Percentiles rank a stretch among this genome's conserved stretches.
Evolutionary conservation across 2,329 filamentous ascomycete genomes (phyloP).

Genomic region (Neofusicoccum kwambonambiense): DNA sequence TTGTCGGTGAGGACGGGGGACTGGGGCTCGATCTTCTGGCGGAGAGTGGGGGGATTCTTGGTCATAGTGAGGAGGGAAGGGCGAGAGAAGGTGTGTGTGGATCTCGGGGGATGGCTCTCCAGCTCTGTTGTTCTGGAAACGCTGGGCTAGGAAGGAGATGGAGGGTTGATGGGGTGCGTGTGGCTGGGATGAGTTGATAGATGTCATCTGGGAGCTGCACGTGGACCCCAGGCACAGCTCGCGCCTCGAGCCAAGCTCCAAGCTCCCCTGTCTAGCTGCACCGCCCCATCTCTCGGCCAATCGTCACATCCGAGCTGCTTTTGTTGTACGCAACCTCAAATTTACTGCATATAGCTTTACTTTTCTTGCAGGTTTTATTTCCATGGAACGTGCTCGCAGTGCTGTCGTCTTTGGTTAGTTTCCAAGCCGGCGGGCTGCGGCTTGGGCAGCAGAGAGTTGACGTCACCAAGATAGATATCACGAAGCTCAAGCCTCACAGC

Average conservation of each 20-base stretch:
- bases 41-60: conserved; percentile 38
- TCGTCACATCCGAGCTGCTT: neutral
- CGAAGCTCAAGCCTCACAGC: too few relatives aligned
- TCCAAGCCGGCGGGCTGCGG: too few relatives aligned
- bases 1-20: conserved; percentile 15
- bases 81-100: neutral
- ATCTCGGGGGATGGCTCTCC: neutral
- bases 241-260: conserved; percentile 4
- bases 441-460: too few relatives aligned
- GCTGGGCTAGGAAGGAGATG: neutral
- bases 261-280: conserved; percentile 11
- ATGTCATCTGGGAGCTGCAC: conserved; percentile 17
- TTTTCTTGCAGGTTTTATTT: too few relatives aligned
- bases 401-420: too few relatives aligned
- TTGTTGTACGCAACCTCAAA: too few relatives aligned
- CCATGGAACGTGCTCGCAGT: too few relatives aligned
- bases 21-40: conserved; percentile 32
- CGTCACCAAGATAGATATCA: too few relatives aligned
- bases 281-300: neutral
- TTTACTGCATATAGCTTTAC: too few relatives aligned
- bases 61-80: conserved; percentile 30
- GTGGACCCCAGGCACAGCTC: conserved; percentile 11
- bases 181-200: neutral
- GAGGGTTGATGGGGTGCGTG: neutral
- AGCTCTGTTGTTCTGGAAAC: neutral